A percentile compares a stretch with the other conserved stretches of the same genome.
These are phyloP conservation scores for Tripterygium wilfordii DNA, from an alignment of 177 flowering plant species.

Conservation along the genomic window DNA sequence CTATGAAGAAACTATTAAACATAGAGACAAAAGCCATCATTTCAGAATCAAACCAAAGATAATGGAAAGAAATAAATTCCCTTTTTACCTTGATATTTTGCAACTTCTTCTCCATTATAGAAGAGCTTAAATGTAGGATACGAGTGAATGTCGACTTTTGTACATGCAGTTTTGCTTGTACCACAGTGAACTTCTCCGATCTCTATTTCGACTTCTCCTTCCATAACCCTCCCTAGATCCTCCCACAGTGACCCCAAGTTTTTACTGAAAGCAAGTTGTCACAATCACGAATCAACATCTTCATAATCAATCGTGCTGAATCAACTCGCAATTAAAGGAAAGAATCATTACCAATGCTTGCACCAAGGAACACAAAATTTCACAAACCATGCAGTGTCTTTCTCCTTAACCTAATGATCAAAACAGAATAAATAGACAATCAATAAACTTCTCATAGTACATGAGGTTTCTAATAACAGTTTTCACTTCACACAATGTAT, in stretches of 20 bases:
- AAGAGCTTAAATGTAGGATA: constrained; percentile 97
- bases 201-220: constrained; percentile 83
- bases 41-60: too few species aligned
- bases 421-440: constrained; percentile 3
- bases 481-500: too few species aligned
- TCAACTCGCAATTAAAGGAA: not conserved
- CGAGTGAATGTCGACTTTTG: constrained; percentile 90
- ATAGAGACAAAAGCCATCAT: not conserved
- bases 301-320: too few species aligned
- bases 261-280: too few species aligned
- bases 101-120: constrained; percentile 91
- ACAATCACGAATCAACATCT: too few species aligned
- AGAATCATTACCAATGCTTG: constrained; percentile 93
- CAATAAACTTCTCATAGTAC: not conserved
- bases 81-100: constrained; percentile 90
- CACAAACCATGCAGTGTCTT: constrained; percentile 95
- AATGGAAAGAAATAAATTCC: too few species aligned
- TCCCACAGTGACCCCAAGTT: constrained; percentile 94
- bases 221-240: constrained; percentile 73
- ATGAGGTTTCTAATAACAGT: not conserved
- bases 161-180: constrained; percentile 57
- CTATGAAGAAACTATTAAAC: not conserved
- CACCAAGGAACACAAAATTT: constrained; percentile 99
- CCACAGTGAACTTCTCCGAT: constrained; percentile 85
- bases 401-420: constrained; percentile 76